phyloP scores from a whole-genome alignment of 352 stramenopile species.

The Phytophthora rubi region DNA sequence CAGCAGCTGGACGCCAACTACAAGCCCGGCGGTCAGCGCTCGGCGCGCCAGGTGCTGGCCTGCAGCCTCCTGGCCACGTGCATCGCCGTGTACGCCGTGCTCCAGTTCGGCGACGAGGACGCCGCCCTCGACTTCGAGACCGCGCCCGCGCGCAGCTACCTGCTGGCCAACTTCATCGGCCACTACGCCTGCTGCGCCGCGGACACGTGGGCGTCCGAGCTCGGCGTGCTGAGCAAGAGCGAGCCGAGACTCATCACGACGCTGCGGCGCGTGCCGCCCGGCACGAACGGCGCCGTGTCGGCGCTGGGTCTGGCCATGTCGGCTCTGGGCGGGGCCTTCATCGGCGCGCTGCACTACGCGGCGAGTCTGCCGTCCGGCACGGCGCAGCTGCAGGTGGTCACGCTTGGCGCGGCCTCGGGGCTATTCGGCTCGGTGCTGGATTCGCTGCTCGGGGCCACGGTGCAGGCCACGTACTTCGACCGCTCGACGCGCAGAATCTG shows the following conservation, averaged over 20 bases:
- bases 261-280: constrained; percentile 77
- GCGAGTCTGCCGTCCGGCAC: constrained; percentile 45
- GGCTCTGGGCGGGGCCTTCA: constrained; percentile 84
- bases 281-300: constrained; percentile 96
- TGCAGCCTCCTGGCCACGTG: constrained; percentile 71
- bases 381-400: constrained; percentile 56
- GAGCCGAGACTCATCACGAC: constrained; percentile 90
- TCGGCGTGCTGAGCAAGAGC: constrained; percentile 89
- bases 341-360: constrained; percentile 81
- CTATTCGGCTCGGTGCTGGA: constrained; percentile 84
- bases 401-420: constrained; percentile 61
- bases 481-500: constrained; percentile 63
- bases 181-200: constrained; percentile 94
- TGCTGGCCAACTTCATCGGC: constrained; percentile 85
- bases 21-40: constrained; percentile 82
- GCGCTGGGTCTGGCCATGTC: constrained; percentile 82
- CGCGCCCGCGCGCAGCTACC: constrained; percentile 44
- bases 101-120: constrained; percentile 50
- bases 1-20: constrained; percentile 73
- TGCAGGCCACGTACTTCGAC: constrained; percentile 83
- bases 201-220: constrained; percentile 96
- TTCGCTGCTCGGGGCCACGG: constrained; percentile 82
- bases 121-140: constrained; percentile 44
- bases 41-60: constrained; percentile 76
- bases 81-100: constrained; percentile 65